A percentile compares a stretch with the other conserved stretches of the same genome.
These are phyloP conservation scores for Cystofilobasidium ferigula DNA, from an alignment of 768 basidiomycete genomes.

Conservation along the genomic window DNA sequence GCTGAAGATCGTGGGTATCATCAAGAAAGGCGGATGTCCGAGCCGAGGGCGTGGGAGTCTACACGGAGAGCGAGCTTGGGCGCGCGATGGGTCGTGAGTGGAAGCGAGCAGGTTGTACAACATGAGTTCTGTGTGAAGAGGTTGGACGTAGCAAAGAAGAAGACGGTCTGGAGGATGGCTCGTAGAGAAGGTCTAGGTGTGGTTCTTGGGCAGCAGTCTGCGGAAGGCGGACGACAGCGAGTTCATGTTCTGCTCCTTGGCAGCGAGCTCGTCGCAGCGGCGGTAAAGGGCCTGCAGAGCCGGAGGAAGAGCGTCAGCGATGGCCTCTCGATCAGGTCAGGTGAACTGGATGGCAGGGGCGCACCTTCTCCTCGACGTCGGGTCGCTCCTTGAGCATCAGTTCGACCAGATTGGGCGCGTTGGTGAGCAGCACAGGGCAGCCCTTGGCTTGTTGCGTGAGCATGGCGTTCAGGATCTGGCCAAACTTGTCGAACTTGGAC, in stretches of 20 bases:
- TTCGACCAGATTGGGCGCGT: conserved; percentile 2
- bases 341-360: background rate
- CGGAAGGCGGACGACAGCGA: background rate
- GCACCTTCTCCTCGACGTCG: conserved; percentile 12
- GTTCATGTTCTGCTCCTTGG: background rate
- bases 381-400: conserved; percentile 15
- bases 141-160: too few relatives aligned
- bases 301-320: background rate
- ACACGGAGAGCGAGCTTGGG: too few relatives aligned
- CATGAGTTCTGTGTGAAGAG: too few relatives aligned
- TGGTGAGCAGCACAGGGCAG: background rate
- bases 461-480: conserved; percentile 10
- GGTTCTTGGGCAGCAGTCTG: background rate
- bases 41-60: too few relatives aligned
- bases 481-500: conserved; percentile 16
- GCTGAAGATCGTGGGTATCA: too few relatives aligned
- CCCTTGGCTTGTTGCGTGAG: background rate
- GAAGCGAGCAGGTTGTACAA: too few relatives aligned
- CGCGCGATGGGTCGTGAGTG: too few relatives aligned
- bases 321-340: background rate
- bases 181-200: too few relatives aligned
- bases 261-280: background rate
- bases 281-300: background rate
- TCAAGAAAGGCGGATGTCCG: too few relatives aligned
- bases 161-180: too few relatives aligned